These are phyloP conservation scores for Firmiana major DNA, from an alignment of 345 rosid species.

Conservation along the genomic window DNA sequence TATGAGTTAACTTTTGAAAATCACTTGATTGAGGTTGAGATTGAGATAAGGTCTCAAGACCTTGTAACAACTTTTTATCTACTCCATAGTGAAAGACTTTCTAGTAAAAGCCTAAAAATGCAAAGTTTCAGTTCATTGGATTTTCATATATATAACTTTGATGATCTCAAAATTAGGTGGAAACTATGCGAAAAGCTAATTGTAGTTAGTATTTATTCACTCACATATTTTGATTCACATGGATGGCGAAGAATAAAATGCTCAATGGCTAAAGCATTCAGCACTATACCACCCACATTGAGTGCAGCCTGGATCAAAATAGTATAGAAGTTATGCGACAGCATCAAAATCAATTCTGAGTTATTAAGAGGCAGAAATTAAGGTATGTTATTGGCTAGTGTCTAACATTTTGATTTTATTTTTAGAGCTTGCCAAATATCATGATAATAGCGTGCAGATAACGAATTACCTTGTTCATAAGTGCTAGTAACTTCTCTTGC, in stretches of 20 bases:
- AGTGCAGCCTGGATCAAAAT: slow-evolving; percentile 52
- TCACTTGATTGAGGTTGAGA: background rate
- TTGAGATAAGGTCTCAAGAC: no score
- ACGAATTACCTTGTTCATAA: slow-evolving; percentile 74
- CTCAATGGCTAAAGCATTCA: slow-evolving; percentile 79
- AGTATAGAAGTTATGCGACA: background rate
- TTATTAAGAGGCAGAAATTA: background rate
- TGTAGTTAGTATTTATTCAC: slow-evolving; percentile 15
- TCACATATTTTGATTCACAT: slow-evolving; percentile 56
- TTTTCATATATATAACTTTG: background rate
- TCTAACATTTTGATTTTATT: background rate
- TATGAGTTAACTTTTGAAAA: background rate
- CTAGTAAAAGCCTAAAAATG: background rate
- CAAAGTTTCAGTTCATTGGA: background rate
- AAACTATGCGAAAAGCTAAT: background rate
- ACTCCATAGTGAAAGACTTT: background rate
- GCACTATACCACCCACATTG: slow-evolving; percentile 87
- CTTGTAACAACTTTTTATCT: no score
- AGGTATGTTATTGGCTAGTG: background rate
- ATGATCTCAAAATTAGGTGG: background rate
- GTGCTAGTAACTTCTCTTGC: slow-evolving; percentile 63
- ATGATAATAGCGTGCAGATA: background rate
- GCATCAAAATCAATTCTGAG: background rate
- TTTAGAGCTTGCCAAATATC: background rate
- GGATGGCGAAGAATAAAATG: slow-evolving; percentile 92